These are phyloP conservation scores for Candida pseudofarinosa DNA, from an alignment of 805 yeast genomes.

Conservation along the genomic window DNA sequence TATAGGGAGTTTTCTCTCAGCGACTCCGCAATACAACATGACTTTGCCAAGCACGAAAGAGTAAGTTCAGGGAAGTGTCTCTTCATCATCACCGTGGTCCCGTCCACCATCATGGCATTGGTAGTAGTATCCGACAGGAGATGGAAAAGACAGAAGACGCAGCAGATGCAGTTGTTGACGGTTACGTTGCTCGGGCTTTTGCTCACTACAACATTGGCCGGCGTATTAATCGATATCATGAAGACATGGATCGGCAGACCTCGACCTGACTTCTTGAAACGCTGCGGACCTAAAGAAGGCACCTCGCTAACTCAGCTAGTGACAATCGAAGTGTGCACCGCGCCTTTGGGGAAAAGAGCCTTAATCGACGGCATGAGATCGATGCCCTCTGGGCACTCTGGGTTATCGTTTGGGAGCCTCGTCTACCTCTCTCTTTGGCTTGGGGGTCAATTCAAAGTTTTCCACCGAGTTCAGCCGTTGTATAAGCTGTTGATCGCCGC, in stretches of 20 bases:
- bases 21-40: slow-evolving; percentile 33
- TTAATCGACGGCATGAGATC: slow-evolving; percentile 52
- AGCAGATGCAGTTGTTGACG: slow-evolving; percentile 21
- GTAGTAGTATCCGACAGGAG: background rate
- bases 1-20: slow-evolving; percentile 29
- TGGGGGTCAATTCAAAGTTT: slow-evolving; percentile 35
- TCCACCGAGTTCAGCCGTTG: slow-evolving; percentile 15
- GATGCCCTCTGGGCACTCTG: slow-evolving; percentile 57
- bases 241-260: slow-evolving; percentile 33
- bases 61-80: slow-evolving; percentile 28
- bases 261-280: slow-evolving; percentile 30
- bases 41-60: slow-evolving; percentile 28
- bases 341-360: slow-evolving; percentile 24
- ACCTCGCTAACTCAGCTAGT: slow-evolving; percentile 23
- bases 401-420: slow-evolving; percentile 50
- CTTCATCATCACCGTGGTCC: slow-evolving; percentile 22
- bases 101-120: slow-evolving; percentile 25
- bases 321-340: slow-evolving; percentile 26
- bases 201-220: slow-evolving; percentile 25
- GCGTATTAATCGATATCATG: slow-evolving; percentile 33
- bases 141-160: background rate
- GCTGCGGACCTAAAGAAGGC: slow-evolving; percentile 27
- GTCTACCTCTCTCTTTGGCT: slow-evolving; percentile 46
- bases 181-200: slow-evolving; percentile 27
- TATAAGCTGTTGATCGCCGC: slow-evolving; percentile 14